Base-by-base conservation (phyloP, 306 rosid genomes). In the Cicer chorassanicum region DNA sequence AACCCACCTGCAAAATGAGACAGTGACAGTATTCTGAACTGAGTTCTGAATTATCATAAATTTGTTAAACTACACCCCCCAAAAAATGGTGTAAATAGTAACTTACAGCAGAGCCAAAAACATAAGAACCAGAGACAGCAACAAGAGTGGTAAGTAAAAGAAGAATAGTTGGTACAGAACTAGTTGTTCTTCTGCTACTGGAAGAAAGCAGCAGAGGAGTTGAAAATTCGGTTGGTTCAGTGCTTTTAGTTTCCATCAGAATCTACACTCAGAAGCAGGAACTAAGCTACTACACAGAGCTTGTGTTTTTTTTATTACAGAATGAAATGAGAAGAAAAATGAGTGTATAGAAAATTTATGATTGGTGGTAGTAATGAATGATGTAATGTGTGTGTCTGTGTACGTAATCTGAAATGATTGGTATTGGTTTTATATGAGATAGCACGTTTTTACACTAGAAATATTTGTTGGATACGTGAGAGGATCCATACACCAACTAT, bases 51-150 rank as follows among this genome's bases (percentile, higher is more conserved):
- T 13, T 29, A 59, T 59, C 16, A 40, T 68, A 46, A 5, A 57
- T 1, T n/a, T 59, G 2, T 29, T 29, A 12, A 8, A 11, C 21
- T 2, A 59, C 29, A 8, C 40, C 8, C 65, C 8, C 8, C 9
- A 18, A 59, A 19, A 49, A 15, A 62, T 12, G 8, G 11, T 1
- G n/a, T 36, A n/a, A 68, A 39, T 7, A 14, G 39, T 0, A 18
- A 79, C 90, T 86, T 68, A 92, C 96, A 8, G 96, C 96, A n/a
- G 94, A 80, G 1, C 96, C 96, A 73, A 92, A 92, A 74, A 89
- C 95, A 67, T 83, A 90, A 68, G 96, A 90, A 44, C 98, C 96
- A 62, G 73, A 83, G 54, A 93, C 92, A 50, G 97, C 89, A 66
- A 81, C 87, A 68, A 93, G 76, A 55, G 96, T 89, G 80, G 73